phyloP scores from a whole-genome alignment of 148 eudicot species.

The Pharnaceum exiguum region DNA sequence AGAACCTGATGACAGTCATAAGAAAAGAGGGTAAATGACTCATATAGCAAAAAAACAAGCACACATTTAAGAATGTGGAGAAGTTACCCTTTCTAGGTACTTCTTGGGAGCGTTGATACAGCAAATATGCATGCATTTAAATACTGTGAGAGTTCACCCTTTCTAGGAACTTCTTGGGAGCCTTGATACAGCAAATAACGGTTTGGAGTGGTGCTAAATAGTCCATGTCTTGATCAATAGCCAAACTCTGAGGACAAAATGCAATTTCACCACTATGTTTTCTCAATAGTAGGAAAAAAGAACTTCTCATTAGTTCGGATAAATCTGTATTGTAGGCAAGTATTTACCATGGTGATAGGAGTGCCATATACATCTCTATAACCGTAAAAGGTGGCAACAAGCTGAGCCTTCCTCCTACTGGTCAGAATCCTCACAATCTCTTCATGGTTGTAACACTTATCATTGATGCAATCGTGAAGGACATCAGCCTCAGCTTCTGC shows the following conservation, averaged over 20 bases:
- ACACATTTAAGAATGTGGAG: not conserved
- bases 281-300: not conserved
- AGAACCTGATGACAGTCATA: conserved; percentile 39
- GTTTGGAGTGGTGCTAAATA: conserved; percentile 39
- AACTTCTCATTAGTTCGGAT: not conserved
- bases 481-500: conserved; percentile 61
- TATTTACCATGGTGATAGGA: conserved; percentile 67
- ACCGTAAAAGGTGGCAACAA: conserved; percentile 65
- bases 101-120: conserved; percentile 53
- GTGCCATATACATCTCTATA: conserved; percentile 61
- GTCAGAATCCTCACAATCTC: conserved; percentile 65
- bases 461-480: conserved; percentile 47
- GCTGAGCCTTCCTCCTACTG: conserved; percentile 85
- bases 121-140: too few relatives aligned
- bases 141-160: conserved; percentile 47
- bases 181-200: conserved; percentile 55
- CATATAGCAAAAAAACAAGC: too few relatives aligned
- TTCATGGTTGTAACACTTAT: conserved; percentile 48
- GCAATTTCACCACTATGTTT: not conserved
- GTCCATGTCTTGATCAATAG: conserved; percentile 31
- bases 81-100: conserved; percentile 63
- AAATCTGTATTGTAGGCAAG: not conserved
- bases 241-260: conserved; percentile 17
- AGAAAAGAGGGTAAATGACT: too few relatives aligned
- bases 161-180: conserved; percentile 65